Evolutionary conservation across 2,329 filamentous ascomycete species (phyloP), one percentile per base, ranked within the genome.

Genomic region (Venturia carpophila): DNA sequence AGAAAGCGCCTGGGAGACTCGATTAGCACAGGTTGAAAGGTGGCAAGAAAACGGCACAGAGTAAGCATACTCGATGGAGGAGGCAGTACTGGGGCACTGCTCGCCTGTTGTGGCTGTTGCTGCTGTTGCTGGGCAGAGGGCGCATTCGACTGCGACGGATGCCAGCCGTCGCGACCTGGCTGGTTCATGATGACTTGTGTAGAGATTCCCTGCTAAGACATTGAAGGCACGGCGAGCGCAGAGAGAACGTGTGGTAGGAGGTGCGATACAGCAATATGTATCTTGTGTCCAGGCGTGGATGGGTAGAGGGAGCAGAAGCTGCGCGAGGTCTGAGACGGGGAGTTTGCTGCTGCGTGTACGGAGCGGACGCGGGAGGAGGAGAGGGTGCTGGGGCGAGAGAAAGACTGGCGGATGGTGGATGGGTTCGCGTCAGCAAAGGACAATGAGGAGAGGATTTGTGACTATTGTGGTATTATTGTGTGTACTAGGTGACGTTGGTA

Each of bases 81-180:
- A 37, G 52, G 52, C 30, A 58, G 13, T 58, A 58, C 52, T 27
- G 60, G n/a, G n/a, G 42, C 60, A 42, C 21, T 34, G 13, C 24
- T 42, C n/a, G 60, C n/a, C 39, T 41, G 60, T 27, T 61, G 60
- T 19, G 37, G 72, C 34, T 76, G 73, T 65, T 72, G 69, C 71
- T 74, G 73, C 64, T 76, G 77, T 62, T 80, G 77, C 6, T 79
- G 77, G 56, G 81, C 74, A 66, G 82, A 82, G 41, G 82, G 77
- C 65, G 72, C 72, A 60, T 77, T 72, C 64, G 78, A 75, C 69
- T 84, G 83, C 56, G 79, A 68, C 68, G 72, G 71, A 64, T 73
- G 74, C 75, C 75, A 77, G 67, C 72, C 74, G 68, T 77, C 75
- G 69, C 74, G 75, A 71, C 75, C 74, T 67, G 73, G 71, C 71